A percentile compares a stretch with the other conserved stretches of the same genome.
Evolutionary conservation across 2,329 filamentous ascomycete genomes (phyloP).

Genomic region (Cladophialophora bantiana): DNA sequence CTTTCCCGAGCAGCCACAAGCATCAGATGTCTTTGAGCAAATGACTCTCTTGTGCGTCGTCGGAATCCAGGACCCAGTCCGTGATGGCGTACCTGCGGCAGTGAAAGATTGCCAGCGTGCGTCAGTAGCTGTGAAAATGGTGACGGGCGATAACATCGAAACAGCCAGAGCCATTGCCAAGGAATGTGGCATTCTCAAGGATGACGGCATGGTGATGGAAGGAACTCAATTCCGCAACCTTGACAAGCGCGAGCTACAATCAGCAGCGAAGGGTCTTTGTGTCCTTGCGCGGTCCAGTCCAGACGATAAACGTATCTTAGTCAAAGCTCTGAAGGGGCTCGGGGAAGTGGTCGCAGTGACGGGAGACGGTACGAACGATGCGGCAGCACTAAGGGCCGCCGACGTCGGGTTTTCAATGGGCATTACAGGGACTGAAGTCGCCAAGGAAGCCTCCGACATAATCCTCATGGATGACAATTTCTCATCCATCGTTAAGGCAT

Average conservation of each 20-base stretch:
- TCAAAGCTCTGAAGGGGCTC: constrained; percentile 72
- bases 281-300: constrained; percentile 77
- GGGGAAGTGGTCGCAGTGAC: constrained; percentile 85
- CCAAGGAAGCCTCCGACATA: constrained; percentile 83
- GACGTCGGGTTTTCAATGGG: constrained; percentile 89
- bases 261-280: constrained; percentile 71
- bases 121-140: constrained; percentile 82
- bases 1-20: constrained; percentile 66
- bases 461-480: constrained; percentile 91
- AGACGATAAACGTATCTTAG: constrained; percentile 77
- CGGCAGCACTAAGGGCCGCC: constrained; percentile 78
- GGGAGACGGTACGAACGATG: constrained; percentile 84
- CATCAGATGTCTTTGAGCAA: constrained; percentile 70
- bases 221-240: constrained; percentile 79
- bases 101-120: constrained; percentile 76
- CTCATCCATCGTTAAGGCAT: constrained; percentile 81
- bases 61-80: constrained; percentile 81
- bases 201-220: constrained; percentile 75
- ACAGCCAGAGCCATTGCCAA: constrained; percentile 80
- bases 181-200: constrained; percentile 77
- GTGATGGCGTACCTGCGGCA: constrained; percentile 75
- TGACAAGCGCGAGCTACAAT: constrained; percentile 68
- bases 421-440: constrained; percentile 81
- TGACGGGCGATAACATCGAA: constrained; percentile 81
- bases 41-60: constrained; percentile 75